These are phyloP conservation scores for Coelastrella sp. DNA, from an alignment of 139 green algal genomes.

Conservation along the genomic window DNA sequence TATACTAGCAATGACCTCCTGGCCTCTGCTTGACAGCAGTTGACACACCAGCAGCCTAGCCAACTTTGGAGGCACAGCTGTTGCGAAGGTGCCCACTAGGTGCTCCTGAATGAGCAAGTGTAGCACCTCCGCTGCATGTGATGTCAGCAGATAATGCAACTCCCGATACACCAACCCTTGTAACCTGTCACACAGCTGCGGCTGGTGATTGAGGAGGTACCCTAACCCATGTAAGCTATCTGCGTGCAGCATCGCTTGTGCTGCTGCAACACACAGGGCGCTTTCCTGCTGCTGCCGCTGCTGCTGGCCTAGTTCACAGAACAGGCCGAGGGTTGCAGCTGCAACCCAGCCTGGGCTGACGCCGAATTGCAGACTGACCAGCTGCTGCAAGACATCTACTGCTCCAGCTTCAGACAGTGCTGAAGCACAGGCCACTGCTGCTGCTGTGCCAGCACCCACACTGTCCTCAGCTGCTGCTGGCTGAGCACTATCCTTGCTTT, in stretches of 20 bases:
- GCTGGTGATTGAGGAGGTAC: not conserved
- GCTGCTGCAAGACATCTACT: constrained; percentile 11
- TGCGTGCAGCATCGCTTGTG: not conserved
- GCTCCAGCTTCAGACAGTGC: not conserved
- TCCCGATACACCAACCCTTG: not conserved
- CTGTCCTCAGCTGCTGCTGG: constrained; percentile 9
- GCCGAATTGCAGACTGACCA: constrained; percentile 10
- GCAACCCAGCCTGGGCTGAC: not conserved
- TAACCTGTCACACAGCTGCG: constrained; percentile 10
- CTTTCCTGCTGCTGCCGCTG: constrained; percentile 36
- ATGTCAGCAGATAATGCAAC: constrained; percentile 17
- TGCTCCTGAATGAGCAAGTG: constrained; percentile 40
- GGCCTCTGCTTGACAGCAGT: constrained; percentile 15
- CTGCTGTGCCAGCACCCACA: not conserved
- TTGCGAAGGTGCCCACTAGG: constrained; percentile 8
- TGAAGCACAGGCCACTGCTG: not conserved
- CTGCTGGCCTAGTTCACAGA: not conserved
- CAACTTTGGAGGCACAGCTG: not conserved
- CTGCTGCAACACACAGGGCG: not conserved
- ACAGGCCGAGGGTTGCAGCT: not conserved
- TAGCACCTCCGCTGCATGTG: constrained; percentile 12
- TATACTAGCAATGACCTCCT: constrained; percentile 14
- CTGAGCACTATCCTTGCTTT: too few species aligned
- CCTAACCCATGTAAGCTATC: constrained; percentile 13
- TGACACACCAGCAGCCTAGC: constrained; percentile 32